Base-by-base conservation (phyloP, 257 asterid genomes). In the Sherardia arvensis region DNA sequence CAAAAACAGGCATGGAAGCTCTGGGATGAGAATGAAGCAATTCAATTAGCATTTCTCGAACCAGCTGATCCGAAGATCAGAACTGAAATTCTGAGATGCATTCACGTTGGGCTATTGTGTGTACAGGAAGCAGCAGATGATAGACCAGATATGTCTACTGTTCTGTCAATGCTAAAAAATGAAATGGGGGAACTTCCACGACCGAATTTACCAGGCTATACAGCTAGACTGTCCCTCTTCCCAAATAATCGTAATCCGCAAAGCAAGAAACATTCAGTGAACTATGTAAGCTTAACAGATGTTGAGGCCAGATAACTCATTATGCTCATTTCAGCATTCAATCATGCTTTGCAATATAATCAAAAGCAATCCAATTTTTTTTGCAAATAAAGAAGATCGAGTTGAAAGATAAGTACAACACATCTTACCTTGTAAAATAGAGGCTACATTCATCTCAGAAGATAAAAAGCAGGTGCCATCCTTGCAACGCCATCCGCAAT, bases 401-500 rank as follows among this genome's bases (percentile, higher is more conserved):
- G 7, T 15, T 43, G 20, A 3, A 11, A 40, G 48, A 38, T 38
- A 0, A 40, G n/a, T 40, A 14, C 48, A 11, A 40, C n/a, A 12
- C 45, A 61, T 2, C 72, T 61, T 64, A 77, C 84, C 87, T 85
- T 21, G 69, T 72, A 57, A 69, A 64, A 66, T 79, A 0, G 88
- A 64, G 0, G 87, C 70, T n/a, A 59, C 76, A 27, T 77, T 22
- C 4, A 68, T 58, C 36, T 81, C 70, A 8, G 72, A 23, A 4
- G 77, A 62, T 3, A 76, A 62, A 26, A 62, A 36, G 81, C 79
- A 56, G 81, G 45, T 12, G 80, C 54, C 49, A 43, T 15, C 49
- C 87, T 23, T 73, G 87, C 72, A 83, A 73, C 47, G 81, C 86
- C 18, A 80, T 82, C 66, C 83, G 91, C 1, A 84, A 57, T 60